A percentile compares a stretch with the other conserved stretches of the same genome.
Evolutionary conservation across 441 rosid genomes (phyloP).

Genomic region (Corymbia calophylla): DNA sequence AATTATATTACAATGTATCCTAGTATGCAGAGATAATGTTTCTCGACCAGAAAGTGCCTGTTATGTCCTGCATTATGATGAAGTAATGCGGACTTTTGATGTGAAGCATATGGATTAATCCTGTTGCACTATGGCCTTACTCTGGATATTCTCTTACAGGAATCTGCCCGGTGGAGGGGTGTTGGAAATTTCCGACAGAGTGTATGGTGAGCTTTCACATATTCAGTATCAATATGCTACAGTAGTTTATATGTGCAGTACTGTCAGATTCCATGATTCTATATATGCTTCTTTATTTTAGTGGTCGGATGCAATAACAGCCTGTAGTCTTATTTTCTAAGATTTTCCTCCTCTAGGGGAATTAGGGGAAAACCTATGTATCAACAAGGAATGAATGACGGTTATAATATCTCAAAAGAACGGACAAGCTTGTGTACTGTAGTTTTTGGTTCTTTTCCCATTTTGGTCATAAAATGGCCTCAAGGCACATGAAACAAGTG

Average conservation of each 20-base stretch:
- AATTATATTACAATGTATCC: neutral
- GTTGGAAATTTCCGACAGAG: neutral
- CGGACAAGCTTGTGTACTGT: neutral
- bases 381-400: neutral
- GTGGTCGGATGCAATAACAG: neutral
- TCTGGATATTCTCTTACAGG: neutral
- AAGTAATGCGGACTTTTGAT: neutral
- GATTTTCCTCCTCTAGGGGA: neutral
- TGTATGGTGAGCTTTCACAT: neutral
- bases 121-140: neutral
- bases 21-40: neutral
- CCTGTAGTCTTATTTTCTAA: neutral
- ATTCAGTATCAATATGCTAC: neutral
- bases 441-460: neutral
- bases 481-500: neutral
- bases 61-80: neutral
- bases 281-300: neutral
- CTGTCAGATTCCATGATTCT: neutral
- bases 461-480: neutral
- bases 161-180: neutral
- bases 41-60: neutral
- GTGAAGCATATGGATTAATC: neutral
- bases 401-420: neutral
- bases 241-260: neutral
- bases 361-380: neutral